Evolutionary conservation across 208 protist genomes (phyloP), one percentile per base, ranked within the genome.

Genomic region (Acanthamoeba polyphaga): DNA sequence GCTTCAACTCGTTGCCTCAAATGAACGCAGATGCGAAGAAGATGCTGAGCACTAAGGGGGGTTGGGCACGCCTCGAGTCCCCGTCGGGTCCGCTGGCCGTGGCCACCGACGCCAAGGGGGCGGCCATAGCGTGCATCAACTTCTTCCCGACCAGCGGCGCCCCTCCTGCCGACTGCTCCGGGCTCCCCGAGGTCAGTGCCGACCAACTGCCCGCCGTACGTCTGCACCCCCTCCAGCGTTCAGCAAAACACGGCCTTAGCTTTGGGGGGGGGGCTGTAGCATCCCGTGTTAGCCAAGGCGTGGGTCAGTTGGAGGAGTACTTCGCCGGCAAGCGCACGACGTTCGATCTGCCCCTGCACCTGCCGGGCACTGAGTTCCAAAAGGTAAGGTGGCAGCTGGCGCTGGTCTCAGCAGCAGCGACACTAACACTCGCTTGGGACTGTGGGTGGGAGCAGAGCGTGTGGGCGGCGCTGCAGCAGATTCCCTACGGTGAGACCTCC

Each of bases 291-390:
- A 22, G 55, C 60, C 55, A 68, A 90, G 55, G 84, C 84, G 32
- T 68, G 55, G 34, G 7, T 8, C 84, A 90, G 84, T n/a, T 90
- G 24, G 84, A 66, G 60, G 55, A 90, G 84, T 90, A 90, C 60
- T 43, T 90, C 27, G 60, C 24, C 4, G 84, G 84, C 10, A 38
- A 43, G 46, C 53, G 84, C 53, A 60, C 53, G 24, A 66, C 19
- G 55, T 90, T 90, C 43, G 51, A 90, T 32, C 84, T 90, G 53
- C 60, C 55, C 6, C 84, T 90, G 24, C 34, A 34, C 32, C 55
- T 68, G n/a, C 24, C 53, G 9, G 84, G 84, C 24, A 68, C 84
- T 22, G 84, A 90, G 29, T 90, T 90, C 32, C 84, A 90, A 32
- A 90, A 90, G 84, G n/a, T n/a, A n/a, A n/a, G n/a, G n/a, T n/a